Base-by-base conservation (phyloP, 192 early-diverging fungal species). In the Diversispora eburnea region DNA sequence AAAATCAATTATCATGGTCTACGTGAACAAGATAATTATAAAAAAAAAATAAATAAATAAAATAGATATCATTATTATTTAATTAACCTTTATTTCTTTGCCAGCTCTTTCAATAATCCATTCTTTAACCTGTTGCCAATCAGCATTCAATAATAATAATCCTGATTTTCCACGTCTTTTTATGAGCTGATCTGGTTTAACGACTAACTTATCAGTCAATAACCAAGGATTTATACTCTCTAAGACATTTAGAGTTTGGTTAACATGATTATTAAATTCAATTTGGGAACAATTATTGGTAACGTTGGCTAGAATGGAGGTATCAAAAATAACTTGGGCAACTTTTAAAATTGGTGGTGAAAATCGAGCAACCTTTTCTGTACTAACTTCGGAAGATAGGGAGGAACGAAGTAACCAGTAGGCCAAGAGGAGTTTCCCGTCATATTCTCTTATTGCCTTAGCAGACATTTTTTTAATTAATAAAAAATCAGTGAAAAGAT, bases 131-230 rank as follows among this genome's bases (percentile, higher is more conserved):
- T 88, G 83, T 13, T 81, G 59, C 97, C 97, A 99, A 74, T 93
- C 88, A 56, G 94, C 89, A 80, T 96, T 95, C 73, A 99, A 89
- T 61, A 92, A 87, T 42, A 99, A 83, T 51, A 99, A 85, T 58
- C 97, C 97, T 76, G 92, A 90, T 89, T 99, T 99, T 49, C 97
- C 97, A 68, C 97, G 86, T 70, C 97, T 90, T 86, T 99, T 99
- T 85, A 99, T 97, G 61, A 99, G 84, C 82, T 97, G 95, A 82
- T 99, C 97, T 22, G 97, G 97, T 84, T 99, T 99, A 82, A 90
- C 95, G 55, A 99, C 97, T 72, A 97, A 86, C 78, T 94, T 94
- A 15, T 79, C 82, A 56, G 88, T 87, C 71, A 87, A 65, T 64
- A 97, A 80, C 95, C 95, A 99, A 39, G 94, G 92, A 84, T 97